Evolutionary conservation across 257 asterid species (phyloP).

Genomic region (Euphrasia confusa): DNA sequence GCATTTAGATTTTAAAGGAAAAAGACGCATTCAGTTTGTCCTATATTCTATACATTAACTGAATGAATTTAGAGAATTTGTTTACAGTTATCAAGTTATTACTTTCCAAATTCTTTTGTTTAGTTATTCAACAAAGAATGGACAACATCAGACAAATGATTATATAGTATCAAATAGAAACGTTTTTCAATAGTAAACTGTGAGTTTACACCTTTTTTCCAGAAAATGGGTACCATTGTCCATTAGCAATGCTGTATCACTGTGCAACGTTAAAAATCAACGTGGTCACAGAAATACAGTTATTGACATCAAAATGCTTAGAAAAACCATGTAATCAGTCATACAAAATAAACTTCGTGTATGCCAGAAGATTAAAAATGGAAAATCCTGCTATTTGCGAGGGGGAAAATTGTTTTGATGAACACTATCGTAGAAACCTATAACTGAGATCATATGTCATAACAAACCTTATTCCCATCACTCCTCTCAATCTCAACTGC

Average conservation of each 20-base stretch:
- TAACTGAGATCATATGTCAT: slow-evolving; percentile 11
- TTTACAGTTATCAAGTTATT: neutral
- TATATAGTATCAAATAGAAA: slow-evolving; percentile 9
- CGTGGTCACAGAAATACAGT: neutral
- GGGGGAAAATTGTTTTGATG: neutral
- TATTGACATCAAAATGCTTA: slow-evolving; percentile 18
- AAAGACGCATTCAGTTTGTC: slow-evolving; percentile 6
- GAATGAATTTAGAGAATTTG: neutral
- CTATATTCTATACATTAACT: neutral
- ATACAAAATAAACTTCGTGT: neutral
- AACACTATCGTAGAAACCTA: slow-evolving; percentile 4
- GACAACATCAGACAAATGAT: slow-evolving; percentile 4
- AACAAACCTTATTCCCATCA: slow-evolving; percentile 75
- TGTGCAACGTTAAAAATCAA: neutral
- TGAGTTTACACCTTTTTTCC: slow-evolving; percentile 4
- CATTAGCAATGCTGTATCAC: slow-evolving; percentile 11
- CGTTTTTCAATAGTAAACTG: neutral
- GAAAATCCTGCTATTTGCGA: slow-evolving; percentile 13
- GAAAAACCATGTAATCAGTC: slow-evolving; percentile 12
- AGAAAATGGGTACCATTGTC: neutral
- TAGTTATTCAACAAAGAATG: slow-evolving; percentile 10
- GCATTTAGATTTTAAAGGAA: neutral
- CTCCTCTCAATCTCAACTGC: slow-evolving; percentile 66
- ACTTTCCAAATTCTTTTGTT: slow-evolving; percentile 7
- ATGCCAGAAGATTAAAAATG: slow-evolving; percentile 2